Evolutionary conservation across 495 filamentous ascomycete genomes (phyloP).

Genomic region (Pseudevernia furfuracea): DNA sequence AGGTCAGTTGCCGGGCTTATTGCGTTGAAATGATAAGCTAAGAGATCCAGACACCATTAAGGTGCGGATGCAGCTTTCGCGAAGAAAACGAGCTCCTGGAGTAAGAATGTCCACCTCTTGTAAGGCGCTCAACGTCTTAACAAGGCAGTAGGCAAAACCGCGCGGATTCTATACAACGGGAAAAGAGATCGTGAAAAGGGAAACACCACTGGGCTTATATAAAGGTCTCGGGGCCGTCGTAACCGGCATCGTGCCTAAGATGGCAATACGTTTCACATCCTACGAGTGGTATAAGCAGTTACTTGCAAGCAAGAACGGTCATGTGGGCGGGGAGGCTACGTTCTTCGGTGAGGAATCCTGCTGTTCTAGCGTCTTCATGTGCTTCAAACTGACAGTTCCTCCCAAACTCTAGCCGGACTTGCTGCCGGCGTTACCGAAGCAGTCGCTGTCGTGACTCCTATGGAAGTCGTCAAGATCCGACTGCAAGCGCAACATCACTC

Average conservation of each 20-base stretch:
- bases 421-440: slow-evolving; percentile 92
- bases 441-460: slow-evolving; percentile 89
- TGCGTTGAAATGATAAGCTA: background rate
- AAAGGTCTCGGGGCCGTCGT: slow-evolving; percentile 94
- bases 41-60: slow-evolving; percentile 73
- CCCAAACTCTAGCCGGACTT: slow-evolving; percentile 58
- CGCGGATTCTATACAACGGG: slow-evolving; percentile 87
- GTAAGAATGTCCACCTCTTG: slow-evolving; percentile 37
- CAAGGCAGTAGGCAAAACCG: slow-evolving; percentile 49
- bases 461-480: slow-evolving; percentile 98
- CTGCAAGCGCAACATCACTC: slow-evolving; percentile 95
- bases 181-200: slow-evolving; percentile 74
- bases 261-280: slow-evolving; percentile 98
- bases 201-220: slow-evolving; percentile 89
- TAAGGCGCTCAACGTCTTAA: slow-evolving; percentile 8
- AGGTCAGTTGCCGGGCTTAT: slow-evolving; percentile 45
- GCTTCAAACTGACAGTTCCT: background rate
- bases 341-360: slow-evolving; percentile 59
- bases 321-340: slow-evolving; percentile 63
- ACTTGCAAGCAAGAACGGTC: slow-evolving; percentile 60
- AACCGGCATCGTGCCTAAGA: slow-evolving; percentile 97
- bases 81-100: slow-evolving; percentile 72
- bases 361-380: background rate
- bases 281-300: slow-evolving; percentile 91
- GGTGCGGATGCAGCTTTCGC: slow-evolving; percentile 98